Evolutionary conservation across 2,329 filamentous ascomycete genomes (phyloP).

Genomic region (Trichophaea hybrida): DNA sequence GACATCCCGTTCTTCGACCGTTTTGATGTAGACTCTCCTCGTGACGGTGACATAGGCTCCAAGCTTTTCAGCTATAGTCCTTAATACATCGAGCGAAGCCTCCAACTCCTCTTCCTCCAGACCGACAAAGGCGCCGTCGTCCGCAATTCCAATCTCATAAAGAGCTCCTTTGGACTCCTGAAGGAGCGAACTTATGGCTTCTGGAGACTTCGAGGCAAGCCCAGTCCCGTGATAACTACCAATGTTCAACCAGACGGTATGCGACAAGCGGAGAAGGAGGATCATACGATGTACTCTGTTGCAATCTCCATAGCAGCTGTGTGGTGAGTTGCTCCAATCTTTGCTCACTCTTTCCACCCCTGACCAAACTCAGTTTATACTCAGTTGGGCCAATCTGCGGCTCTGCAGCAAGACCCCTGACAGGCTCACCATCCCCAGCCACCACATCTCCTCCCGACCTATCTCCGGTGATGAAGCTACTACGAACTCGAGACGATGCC

Average conservation of each 20-base stretch:
- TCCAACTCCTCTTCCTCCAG: constrained; percentile 81
- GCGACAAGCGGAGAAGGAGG: constrained; percentile 39
- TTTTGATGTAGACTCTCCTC: constrained; percentile 66
- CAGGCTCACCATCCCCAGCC: constrained; percentile 42
- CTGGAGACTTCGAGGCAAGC: constrained; percentile 17
- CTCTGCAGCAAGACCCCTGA: constrained; percentile 71
- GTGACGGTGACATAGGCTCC: constrained; percentile 74
- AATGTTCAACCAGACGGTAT: constrained; percentile 3
- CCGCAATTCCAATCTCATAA: constrained; percentile 92
- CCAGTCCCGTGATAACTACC: constrained; percentile 19
- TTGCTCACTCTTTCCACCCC: constrained; percentile 27
- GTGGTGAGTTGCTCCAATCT: constrained; percentile 85
- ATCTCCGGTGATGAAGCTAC: constrained; percentile 31
- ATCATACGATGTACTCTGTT: constrained; percentile 88
- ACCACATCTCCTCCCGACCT: constrained; percentile 31
- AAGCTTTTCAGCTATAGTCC: constrained; percentile 81
- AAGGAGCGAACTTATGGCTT: constrained; percentile 56
- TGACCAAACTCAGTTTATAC: constrained; percentile 75
- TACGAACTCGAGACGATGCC: constrained; percentile 25
- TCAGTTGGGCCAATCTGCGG: constrained; percentile 89
- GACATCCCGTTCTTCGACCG: constrained; percentile 40
- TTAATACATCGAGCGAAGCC: constrained; percentile 72
- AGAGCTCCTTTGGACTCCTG: constrained; percentile 87
- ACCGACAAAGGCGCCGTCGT: constrained; percentile 82
- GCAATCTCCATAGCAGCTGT: constrained; percentile 82